Base-by-base conservation (phyloP, 1,284 basidiomycete genomes). In the Tylopilus orsonianus region DNA sequence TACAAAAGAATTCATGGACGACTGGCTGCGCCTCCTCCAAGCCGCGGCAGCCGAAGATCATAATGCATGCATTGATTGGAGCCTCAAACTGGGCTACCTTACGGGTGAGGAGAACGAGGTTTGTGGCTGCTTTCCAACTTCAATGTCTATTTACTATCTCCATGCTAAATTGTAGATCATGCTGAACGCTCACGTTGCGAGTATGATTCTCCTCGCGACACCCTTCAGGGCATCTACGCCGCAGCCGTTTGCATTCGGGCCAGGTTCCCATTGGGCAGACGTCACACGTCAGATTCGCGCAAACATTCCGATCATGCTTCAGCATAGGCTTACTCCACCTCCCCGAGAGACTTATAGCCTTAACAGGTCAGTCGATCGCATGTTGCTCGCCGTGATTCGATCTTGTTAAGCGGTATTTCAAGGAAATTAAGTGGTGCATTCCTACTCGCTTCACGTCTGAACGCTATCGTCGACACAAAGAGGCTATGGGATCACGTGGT, bases 361-460 rank as follows among this genome's bases (percentile, higher is more conserved):
- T 45, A 99, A 99, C 67, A 74, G 87, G 85, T 85, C 50, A 45
- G 75, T 66, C 10, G 7, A 5, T 9, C 9, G 1, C 19, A 6
- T 13, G 0, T 48, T 8, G 13, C 4, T 24, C 20, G 2, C 36
- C 20, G 12, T 8, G 20, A 29, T 14, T 33, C 10, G 19, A 37
- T 27, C 24, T 22, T 41, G 34, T 49, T 50, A n/a, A n/a, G n/a
- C n/a, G n/a, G n/a, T n/a, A n/a, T n/a, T 20, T 23, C 13, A 30
- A 56, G 95, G 62, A 99, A 98, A 78, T 66, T 98, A 55, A 94
- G 92, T 56, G 95, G 96, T 0, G 87, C 92, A 3, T 97, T 99
- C 71, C 72, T 99, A 54, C 78, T 98, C 13, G 96, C 96, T 40
- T 85, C 93, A 13, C 76, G 90, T 46, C 73, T 98, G 30, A 79